These are phyloP conservation scores for Theileria annulata DNA, from an alignment of 169 alveolate genomes.

Conservation along the genomic window DNA sequence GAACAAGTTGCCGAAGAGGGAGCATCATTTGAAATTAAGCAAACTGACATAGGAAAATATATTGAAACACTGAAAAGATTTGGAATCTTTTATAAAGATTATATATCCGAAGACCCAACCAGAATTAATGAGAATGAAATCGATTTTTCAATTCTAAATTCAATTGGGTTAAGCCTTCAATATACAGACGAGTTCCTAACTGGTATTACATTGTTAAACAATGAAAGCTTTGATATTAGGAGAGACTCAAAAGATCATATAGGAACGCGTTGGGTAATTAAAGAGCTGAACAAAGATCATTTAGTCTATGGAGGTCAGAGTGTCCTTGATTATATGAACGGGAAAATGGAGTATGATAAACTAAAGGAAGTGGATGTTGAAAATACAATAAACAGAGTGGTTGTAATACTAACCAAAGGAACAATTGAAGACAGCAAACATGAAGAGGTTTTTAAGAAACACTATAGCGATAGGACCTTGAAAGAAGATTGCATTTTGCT, in stretches of 20 bases:
- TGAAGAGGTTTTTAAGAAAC: slow-evolving; percentile 18
- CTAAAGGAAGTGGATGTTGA: slow-evolving; percentile 25
- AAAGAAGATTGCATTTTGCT: slow-evolving; percentile 50
- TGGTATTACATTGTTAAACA: background rate
- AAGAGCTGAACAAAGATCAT: slow-evolving; percentile 24
- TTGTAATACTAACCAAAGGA: slow-evolving; percentile 27
- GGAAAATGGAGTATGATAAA: slow-evolving; percentile 7
- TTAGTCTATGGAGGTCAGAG: slow-evolving; percentile 24
- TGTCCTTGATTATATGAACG: slow-evolving; percentile 18
- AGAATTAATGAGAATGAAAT: background rate
- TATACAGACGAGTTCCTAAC: slow-evolving; percentile 36
- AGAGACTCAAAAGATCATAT: slow-evolving; percentile 1
- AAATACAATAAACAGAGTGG: slow-evolving; percentile 19
- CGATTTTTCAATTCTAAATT: slow-evolving; percentile 28
- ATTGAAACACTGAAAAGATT: slow-evolving; percentile 41
- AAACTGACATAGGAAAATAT: slow-evolving; percentile 65
- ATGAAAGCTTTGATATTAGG: background rate
- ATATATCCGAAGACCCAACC: background rate
- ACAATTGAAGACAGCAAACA: background rate
- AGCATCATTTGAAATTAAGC: slow-evolving; percentile 73
- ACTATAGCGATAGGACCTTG: slow-evolving; percentile 33
- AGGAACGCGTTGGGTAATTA: slow-evolving; percentile 34
- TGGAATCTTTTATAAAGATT: slow-evolving; percentile 28
- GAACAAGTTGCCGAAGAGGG: slow-evolving; percentile 87
- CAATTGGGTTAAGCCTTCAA: slow-evolving; percentile 16